Evolutionary conservation across 805 yeast genomes (phyloP).

Genomic region (Saccharomycopsis microspora): DNA sequence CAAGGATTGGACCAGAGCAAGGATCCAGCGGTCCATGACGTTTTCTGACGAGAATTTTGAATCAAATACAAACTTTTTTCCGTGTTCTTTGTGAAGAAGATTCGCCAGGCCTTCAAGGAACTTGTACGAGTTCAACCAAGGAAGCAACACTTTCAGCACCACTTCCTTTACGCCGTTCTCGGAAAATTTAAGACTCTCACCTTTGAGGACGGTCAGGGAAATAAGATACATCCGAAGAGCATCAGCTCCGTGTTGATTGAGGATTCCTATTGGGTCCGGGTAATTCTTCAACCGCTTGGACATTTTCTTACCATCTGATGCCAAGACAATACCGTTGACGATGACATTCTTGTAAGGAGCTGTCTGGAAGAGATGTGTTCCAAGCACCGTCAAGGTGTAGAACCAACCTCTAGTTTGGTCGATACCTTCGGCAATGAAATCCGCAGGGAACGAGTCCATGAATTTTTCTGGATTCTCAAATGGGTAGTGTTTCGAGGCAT

Average conservation of each 20-base stretch:
- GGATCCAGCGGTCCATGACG: conserved; percentile 96
- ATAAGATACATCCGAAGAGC: conserved; percentile 91
- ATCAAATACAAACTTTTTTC: conserved; percentile 63
- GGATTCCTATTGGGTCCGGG: conserved; percentile 82
- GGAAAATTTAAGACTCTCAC: conserved; percentile 92
- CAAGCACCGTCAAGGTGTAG: conserved; percentile 89
- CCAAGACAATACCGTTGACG: conserved; percentile 92
- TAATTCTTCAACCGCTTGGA: conserved; percentile 95
- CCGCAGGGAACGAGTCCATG: conserved; percentile 79
- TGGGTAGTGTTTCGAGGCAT: conserved; percentile 93
- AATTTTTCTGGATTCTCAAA: conserved; percentile 75
- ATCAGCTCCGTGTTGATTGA: conserved; percentile 92
- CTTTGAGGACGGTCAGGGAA: conserved; percentile 94
- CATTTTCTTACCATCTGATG: conserved; percentile 98
- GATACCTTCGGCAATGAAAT: conserved; percentile 95
- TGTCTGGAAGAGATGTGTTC: conserved; percentile 83
- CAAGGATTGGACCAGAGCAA: conserved; percentile 92
- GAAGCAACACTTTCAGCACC: conserved; percentile 87
- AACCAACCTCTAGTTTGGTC: conserved; percentile 99
- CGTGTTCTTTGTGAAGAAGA: conserved; percentile 64
- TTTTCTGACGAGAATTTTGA: conserved; percentile 55
- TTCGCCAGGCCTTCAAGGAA: conserved; percentile 93
- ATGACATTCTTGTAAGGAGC: conserved; percentile 94
- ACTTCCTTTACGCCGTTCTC: conserved; percentile 99
- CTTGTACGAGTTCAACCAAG: conserved; percentile 98